Evolutionary conservation across 2,329 filamentous ascomycete species (phyloP).

Genomic region (Cladorrhinum sp.): DNA sequence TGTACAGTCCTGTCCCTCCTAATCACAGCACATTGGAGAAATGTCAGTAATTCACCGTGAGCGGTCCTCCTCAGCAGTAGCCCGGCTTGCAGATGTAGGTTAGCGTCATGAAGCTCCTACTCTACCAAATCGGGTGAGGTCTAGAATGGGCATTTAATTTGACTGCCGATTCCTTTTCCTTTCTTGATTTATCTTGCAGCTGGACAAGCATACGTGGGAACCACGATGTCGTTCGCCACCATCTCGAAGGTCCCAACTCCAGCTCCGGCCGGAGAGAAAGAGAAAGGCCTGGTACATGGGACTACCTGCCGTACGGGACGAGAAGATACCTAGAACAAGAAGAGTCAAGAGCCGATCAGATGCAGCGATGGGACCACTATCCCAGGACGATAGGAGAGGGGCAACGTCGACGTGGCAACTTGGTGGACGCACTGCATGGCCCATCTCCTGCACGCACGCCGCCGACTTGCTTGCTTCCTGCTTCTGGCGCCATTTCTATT

Average conservation of each 20-base stretch:
- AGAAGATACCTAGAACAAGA: neutral
- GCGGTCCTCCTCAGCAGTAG: neutral
- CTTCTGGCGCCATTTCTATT: neutral
- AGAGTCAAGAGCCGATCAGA: neutral
- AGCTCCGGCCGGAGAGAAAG: neutral
- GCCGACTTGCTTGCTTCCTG: neutral
- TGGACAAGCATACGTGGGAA: neutral
- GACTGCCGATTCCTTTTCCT: neutral
- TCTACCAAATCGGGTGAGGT: neutral
- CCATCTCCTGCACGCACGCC: neutral
- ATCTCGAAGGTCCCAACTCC: neutral
- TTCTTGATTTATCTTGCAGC: neutral
- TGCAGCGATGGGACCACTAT: neutral
- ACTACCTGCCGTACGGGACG: neutral
- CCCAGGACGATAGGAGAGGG: neutral
- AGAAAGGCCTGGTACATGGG: neutral
- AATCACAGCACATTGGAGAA: neutral
- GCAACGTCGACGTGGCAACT: neutral
- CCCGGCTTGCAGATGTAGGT: neutral
- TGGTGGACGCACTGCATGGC: neutral
- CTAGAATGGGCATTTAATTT: neutral
- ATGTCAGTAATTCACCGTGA: neutral
- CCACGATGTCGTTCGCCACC: neutral
- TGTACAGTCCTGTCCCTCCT: neutral
- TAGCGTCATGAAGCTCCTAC: neutral